Evolutionary conservation across 305 asterid species (phyloP).

Genomic region (Caryopteris hybrid): DNA sequence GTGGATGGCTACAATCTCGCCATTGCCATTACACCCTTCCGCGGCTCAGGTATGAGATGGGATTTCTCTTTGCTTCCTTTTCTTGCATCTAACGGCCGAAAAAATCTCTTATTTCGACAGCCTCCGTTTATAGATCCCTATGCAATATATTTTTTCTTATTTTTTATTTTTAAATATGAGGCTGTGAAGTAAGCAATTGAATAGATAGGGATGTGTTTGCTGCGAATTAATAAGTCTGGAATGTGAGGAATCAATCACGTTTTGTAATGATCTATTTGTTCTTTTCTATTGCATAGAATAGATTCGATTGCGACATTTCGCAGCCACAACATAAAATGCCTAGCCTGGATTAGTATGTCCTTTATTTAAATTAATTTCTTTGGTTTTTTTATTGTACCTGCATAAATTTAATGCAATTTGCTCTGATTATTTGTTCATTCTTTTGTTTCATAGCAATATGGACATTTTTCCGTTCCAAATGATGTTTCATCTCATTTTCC

Average conservation of each 20-base stretch:
- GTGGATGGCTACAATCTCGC: slow-evolving; percentile 92
- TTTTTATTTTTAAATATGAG: neutral
- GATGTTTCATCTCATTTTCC: too few species aligned
- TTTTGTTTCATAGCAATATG: too few species aligned
- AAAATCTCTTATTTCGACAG: too few species aligned
- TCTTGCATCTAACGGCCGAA: too few species aligned
- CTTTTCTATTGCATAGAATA: neutral
- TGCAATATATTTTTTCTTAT: neutral
- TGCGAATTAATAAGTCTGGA: too few species aligned
- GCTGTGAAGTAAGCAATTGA: neutral
- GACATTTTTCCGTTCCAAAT: too few species aligned
- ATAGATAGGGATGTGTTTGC: too few species aligned
- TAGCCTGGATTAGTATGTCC: neutral
- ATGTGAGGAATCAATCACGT: neutral
- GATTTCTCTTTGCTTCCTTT: neutral
- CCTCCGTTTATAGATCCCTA: neutral
- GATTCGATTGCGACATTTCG: neutral
- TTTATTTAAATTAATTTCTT: too few species aligned
- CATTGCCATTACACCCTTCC: slow-evolving; percentile 59
- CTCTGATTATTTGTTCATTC: too few species aligned
- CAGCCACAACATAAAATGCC: neutral
- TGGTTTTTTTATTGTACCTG: too few species aligned
- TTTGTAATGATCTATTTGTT: neutral
- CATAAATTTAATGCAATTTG: too few species aligned
- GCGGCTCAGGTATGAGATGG: slow-evolving; percentile 32